A percentile compares a stretch with the other conserved stretches of the same genome.
Evolutionary conservation across 768 basidiomycete genomes (phyloP).

Genomic region (Suillus tomentosus): DNA sequence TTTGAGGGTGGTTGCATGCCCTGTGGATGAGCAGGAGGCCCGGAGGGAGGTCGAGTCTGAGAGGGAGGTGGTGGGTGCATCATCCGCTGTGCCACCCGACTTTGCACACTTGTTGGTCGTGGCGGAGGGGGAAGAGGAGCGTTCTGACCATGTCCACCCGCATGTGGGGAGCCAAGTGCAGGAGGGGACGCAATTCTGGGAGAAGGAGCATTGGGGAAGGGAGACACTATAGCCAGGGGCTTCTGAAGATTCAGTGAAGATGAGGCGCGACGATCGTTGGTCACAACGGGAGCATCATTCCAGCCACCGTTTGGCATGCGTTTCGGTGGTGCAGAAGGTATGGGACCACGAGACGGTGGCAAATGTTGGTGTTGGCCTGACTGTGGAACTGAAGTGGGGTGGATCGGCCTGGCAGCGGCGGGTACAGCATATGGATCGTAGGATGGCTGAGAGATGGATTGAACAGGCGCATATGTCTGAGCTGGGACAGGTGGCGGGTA

Average conservation of each 20-base stretch:
- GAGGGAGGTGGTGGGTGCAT: conserved; percentile 41
- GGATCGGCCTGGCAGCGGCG: conserved; percentile 26
- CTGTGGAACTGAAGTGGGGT: conserved; percentile 33
- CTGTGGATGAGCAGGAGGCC: conserved; percentile 36
- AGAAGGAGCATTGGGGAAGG: conserved; percentile 76
- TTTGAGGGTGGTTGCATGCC: conserved; percentile 40
- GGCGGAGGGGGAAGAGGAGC: conserved; percentile 47
- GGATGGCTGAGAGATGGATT: conserved; percentile 18
- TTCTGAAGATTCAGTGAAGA: conserved; percentile 50
- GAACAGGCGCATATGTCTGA: conserved; percentile 37
- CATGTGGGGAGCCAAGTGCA: conserved; percentile 49
- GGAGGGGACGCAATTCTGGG: conserved; percentile 38
- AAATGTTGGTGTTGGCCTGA: conserved; percentile 41
- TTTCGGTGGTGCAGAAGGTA: conserved; percentile 56
- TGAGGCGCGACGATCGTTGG: conserved; percentile 52
- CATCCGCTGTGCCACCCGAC: conserved; percentile 42
- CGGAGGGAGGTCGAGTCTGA: conserved; percentile 30
- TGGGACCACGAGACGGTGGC: conserved; percentile 45
- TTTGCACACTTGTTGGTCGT: conserved; percentile 43
- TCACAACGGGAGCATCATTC: conserved; percentile 81
- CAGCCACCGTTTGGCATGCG: conserved; percentile 78
- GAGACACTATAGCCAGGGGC: conserved; percentile 77
- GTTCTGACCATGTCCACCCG: conserved; percentile 31
- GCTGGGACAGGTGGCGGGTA: conserved; percentile 20
- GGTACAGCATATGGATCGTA: conserved; percentile 12